Evolutionary conservation across 148 eudicot genomes (phyloP).

Genomic region (Euryodendron excelsum): DNA sequence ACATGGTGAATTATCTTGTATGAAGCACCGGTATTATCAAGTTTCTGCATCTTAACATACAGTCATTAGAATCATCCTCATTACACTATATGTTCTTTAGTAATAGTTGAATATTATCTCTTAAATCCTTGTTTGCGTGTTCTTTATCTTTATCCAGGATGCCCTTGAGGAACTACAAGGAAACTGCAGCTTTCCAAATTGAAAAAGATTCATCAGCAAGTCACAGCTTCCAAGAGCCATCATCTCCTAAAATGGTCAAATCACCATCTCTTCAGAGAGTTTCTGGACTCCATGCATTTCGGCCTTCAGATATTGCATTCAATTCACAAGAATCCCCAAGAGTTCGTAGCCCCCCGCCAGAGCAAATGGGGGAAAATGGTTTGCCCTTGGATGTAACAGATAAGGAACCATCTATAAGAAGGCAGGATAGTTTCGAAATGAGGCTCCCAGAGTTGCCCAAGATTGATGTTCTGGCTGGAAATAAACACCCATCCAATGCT

Average conservation of each 20-base stretch:
- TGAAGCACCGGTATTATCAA: background rate
- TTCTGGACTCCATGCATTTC: conserved; percentile 60
- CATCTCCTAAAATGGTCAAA: conserved; percentile 89
- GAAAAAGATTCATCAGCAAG: conserved; percentile 70
- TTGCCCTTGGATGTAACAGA: conserved; percentile 43
- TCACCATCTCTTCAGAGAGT: conserved; percentile 95
- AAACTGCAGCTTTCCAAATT: conserved; percentile 63
- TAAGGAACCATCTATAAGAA: conserved; percentile 80
- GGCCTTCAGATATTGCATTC: conserved; percentile 60
- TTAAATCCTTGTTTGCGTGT: background rate
- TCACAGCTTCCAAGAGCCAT: conserved; percentile 74
- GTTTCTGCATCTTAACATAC: background rate
- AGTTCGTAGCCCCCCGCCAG: conserved; percentile 72
- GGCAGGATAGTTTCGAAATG: conserved; percentile 98
- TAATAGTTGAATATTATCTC: conserved; percentile 1
- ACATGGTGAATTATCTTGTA: background rate
- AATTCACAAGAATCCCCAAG: conserved; percentile 81
- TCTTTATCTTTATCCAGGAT: conserved; percentile 48
- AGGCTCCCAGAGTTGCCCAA: conserved; percentile 86
- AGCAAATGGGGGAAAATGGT: conserved; percentile 78
- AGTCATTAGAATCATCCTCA: background rate
- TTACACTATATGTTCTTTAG: background rate
- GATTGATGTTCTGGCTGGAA: conserved; percentile 70
- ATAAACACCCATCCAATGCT: conserved; percentile 50
- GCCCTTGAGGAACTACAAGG: conserved; percentile 75